phyloP scores from a whole-genome alignment of 148 eudicot species.

The Rhododendron simsii region DNA sequence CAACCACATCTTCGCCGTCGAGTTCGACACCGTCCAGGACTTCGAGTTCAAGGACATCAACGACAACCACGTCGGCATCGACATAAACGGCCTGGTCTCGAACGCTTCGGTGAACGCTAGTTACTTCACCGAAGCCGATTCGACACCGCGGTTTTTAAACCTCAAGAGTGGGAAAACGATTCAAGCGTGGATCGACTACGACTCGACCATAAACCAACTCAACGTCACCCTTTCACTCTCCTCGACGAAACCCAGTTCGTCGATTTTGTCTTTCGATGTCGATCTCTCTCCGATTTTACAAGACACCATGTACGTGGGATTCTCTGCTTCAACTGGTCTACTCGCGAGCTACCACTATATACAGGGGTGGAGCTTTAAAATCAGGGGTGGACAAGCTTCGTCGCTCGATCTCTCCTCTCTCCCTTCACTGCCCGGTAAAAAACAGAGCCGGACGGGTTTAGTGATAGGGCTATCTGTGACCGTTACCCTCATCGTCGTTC shows the following conservation, averaged over 20 bases:
- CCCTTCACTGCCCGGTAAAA: not conserved
- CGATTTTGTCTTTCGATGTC: constrained; percentile 48
- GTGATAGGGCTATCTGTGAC: not conserved
- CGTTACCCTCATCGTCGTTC: not conserved
- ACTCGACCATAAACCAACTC: constrained; percentile 29
- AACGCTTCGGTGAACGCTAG: constrained; percentile 50
- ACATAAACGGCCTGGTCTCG: constrained; percentile 53
- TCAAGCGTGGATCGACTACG: constrained; percentile 75
- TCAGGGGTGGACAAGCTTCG: constrained; percentile 20
- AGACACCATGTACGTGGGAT: constrained; percentile 33
- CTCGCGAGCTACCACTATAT: constrained; percentile 25
- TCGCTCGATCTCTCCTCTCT: constrained; percentile 19
- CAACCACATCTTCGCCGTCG: constrained; percentile 72
- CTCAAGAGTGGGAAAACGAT: constrained; percentile 57
- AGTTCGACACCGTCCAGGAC: constrained; percentile 78
- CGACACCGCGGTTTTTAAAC: constrained; percentile 30
- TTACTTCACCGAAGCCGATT: constrained; percentile 44
- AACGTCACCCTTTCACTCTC: constrained; percentile 57
- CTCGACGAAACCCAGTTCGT: constrained; percentile 36
- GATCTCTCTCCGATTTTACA: constrained; percentile 40
- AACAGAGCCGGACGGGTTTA: not conserved
- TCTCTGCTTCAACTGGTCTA: constrained; percentile 32
- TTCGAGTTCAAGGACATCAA: constrained; percentile 60
- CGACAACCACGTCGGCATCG: constrained; percentile 82
- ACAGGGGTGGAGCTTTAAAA: constrained; percentile 37